Evolutionary conservation across 352 stramenopile genomes (phyloP).

Genomic region (Phytophthora aleatoria): DNA sequence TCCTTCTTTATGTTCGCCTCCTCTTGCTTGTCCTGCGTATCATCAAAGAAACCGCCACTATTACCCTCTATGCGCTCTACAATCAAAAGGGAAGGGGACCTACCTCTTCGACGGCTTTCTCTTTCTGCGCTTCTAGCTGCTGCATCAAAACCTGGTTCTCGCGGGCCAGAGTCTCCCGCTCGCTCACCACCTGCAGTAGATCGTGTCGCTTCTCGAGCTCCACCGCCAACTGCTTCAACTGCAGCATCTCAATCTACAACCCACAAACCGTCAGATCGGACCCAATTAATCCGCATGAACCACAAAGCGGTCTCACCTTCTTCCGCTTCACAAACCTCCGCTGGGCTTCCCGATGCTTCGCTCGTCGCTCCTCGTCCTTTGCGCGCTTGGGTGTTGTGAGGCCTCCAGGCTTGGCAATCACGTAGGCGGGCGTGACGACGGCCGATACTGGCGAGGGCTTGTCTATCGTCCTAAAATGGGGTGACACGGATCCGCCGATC

Average conservation of each 20-base stretch:
- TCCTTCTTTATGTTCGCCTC: slow-evolving; percentile 19
- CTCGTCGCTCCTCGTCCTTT: slow-evolving; percentile 56
- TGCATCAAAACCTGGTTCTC: slow-evolving; percentile 33
- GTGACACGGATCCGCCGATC: slow-evolving; percentile 26
- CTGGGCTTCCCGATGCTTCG: slow-evolving; percentile 60
- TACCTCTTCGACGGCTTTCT: slow-evolving; percentile 20
- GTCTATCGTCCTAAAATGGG: slow-evolving; percentile 14
- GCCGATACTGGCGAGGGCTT: slow-evolving; percentile 10
- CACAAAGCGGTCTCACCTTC: slow-evolving; percentile 33
- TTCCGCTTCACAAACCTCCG: slow-evolving; percentile 56
- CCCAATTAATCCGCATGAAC: background rate
- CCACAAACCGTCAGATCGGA: background rate
- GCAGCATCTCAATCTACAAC: slow-evolving; percentile 41
- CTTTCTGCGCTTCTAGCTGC: slow-evolving; percentile 30
- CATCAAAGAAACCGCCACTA: slow-evolving; percentile 16
- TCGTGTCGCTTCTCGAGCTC: slow-evolving; percentile 40
- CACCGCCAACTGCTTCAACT: slow-evolving; percentile 40
- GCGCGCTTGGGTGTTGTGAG: slow-evolving; percentile 23
- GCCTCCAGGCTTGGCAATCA: slow-evolving; percentile 11
- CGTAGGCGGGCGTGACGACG: slow-evolving; percentile 18
- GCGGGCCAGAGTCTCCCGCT: slow-evolving; percentile 21
- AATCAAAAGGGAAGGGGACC: background rate
- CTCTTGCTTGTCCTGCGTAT: background rate
- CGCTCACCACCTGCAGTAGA: slow-evolving; percentile 31
- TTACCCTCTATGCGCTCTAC: background rate